Evolutionary conservation across 352 stramenopile species (phyloP).

Genomic region (Phytopythium oedochilum): DNA sequence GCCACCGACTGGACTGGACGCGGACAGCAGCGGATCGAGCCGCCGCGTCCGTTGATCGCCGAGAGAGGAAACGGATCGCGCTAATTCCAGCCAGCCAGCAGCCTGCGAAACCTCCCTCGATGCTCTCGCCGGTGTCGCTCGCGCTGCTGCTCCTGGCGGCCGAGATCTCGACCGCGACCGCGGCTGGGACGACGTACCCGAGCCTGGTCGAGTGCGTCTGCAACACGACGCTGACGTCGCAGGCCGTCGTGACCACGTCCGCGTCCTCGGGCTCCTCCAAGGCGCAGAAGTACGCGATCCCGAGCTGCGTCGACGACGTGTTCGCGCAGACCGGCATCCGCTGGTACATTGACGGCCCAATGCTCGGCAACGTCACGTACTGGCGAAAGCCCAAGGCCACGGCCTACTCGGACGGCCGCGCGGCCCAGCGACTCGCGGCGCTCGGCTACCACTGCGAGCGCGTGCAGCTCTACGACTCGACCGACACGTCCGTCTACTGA

Average conservation of each 20-base stretch:
- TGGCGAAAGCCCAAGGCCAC: conserved; percentile 33
- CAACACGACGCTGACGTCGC: conserved; percentile 53
- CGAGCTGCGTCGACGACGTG: conserved; percentile 74
- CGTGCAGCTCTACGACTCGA: conserved; percentile 67
- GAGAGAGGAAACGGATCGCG: too few relatives aligned
- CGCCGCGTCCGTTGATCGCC: neutral
- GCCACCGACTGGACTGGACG: too few relatives aligned
- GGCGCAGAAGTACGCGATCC: conserved; percentile 45
- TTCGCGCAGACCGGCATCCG: conserved; percentile 76
- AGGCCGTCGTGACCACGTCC: conserved; percentile 45
- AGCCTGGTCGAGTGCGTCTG: conserved; percentile 75
- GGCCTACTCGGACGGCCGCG: conserved; percentile 42
- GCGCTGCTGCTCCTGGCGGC: neutral
- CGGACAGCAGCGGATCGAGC: neutral
- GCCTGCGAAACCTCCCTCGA: too few relatives aligned
- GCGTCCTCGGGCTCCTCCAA: conserved; percentile 26
- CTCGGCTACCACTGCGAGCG: conserved; percentile 67
- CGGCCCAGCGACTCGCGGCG: conserved; percentile 55
- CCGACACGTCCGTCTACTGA: conserved; percentile 34
- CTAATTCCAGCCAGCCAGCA: too few relatives aligned
- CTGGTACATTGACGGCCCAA: conserved; percentile 73
- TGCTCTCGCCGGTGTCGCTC: neutral
- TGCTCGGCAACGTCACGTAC: conserved; percentile 53
- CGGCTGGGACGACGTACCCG: conserved; percentile 26
- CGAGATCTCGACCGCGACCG: neutral